Base-by-base conservation (phyloP, 768 basidiomycete species). In the Pleurotus djamor region DNA sequence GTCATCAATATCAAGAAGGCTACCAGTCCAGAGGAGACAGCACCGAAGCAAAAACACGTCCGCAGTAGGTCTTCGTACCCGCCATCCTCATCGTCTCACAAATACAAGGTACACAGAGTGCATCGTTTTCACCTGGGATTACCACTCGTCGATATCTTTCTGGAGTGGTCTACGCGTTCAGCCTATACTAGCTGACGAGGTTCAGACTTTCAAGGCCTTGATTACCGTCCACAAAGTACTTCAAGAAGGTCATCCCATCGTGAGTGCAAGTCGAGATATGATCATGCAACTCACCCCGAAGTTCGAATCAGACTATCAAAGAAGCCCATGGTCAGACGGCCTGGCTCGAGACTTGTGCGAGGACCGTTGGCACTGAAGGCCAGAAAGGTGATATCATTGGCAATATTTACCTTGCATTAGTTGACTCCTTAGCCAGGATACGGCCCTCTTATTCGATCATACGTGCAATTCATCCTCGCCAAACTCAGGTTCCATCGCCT, bases 91-190 rank as follows among this genome's bases (percentile, higher is more conserved):
- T 62, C 36, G 32, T 32, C 47, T 59, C 41, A 48, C 51, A 32
- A 32, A 41, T 60, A 62, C 52, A 64, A 59, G 35, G 45, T 56
- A 55, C 62, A 8, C 72, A 98, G 96, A 98, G 79, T 94, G 92
- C 67, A 98, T 99, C 71, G 93, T 98, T 28, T 99, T 95, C 73
- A 98, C 97, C 5, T 98, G 96, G 96, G 97, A 99, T 73, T 98
- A 98, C 68, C 96, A 98, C 68, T 92, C 95, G 16, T 98, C 96
- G 37, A 88, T 93, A 66, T 96, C 96, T 5, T 98, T 98, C 71
- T 99, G 97, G 97, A 94, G 93, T 66, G 94, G 94, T 33, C 81
- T 99, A 5, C 84, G 97, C 34, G 97, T 98, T 2, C 96, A 98
- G 63, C 97, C 97, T 44, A 97, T 99, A 66, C 77, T 99, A 32